phyloP scores from a whole-genome alignment of 2,329 filamentous ascomycete species.

The Apiospora arundinis region DNA sequence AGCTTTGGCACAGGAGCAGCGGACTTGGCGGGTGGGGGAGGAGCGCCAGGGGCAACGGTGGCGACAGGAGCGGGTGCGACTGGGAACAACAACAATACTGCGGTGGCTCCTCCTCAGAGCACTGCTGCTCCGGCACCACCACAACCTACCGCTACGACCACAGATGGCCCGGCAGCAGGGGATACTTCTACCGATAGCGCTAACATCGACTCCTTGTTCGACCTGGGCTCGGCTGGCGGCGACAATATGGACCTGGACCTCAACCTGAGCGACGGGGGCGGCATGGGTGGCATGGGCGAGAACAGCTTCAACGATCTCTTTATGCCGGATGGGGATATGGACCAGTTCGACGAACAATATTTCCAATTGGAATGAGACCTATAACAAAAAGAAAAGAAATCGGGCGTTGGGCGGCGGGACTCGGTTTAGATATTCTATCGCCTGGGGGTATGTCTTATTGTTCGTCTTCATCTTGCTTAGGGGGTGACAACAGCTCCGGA shows the following conservation, averaged over 20 bases:
- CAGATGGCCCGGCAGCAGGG: conserved; percentile 21
- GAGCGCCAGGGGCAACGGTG: not conserved
- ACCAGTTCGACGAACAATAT: conserved; percentile 55
- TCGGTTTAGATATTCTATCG: not conserved
- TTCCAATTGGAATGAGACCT: conserved; percentile 45
- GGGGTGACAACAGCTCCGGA: not conserved
- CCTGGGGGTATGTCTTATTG: not conserved
- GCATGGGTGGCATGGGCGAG: conserved; percentile 44
- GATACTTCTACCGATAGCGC: conserved; percentile 23
- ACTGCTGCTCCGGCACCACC: not conserved
- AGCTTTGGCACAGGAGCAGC: conserved; percentile 22
- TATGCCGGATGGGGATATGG: conserved; percentile 53
- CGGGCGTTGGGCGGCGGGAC: not conserved
- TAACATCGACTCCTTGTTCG: conserved; percentile 55
- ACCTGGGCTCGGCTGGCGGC: conserved; percentile 46
- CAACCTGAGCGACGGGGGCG: conserved; percentile 43
- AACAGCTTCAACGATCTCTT: conserved; percentile 60
- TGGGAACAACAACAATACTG: not conserved
- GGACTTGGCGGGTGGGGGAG: conserved; percentile 8
- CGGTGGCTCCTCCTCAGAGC: not conserved
- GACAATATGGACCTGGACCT: conserved; percentile 50
- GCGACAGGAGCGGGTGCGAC: no score
- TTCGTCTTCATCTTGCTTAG: not conserved
- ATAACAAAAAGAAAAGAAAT: not conserved
- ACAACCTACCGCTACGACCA: not conserved